Conservation (phyloP, 2,329 filamentous ascomycete species). For the Calonectria henricotiae region DNA sequence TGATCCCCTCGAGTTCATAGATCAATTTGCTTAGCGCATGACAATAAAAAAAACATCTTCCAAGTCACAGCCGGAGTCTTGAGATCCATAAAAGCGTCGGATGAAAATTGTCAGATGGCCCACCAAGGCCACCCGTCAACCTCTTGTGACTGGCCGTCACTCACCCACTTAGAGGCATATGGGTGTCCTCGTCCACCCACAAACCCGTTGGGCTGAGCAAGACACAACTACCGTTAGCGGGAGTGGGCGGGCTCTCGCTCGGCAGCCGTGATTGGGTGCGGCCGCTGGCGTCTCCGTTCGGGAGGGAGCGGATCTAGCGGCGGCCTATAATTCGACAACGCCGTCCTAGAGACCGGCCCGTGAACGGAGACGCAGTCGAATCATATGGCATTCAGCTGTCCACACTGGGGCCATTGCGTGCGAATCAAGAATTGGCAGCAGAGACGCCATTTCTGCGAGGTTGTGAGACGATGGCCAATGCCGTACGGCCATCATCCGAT, state of each 20-base stretch:
- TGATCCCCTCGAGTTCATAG: background rate
- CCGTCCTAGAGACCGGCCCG: slow-evolving; percentile 32
- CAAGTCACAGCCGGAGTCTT: slow-evolving; percentile 8
- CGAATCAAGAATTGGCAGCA: slow-evolving; percentile 32
- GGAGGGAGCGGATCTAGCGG: slow-evolving; percentile 31
- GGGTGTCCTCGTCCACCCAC: slow-evolving; percentile 25
- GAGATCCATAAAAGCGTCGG: slow-evolving; percentile 16
- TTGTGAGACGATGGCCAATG: slow-evolving; percentile 16
- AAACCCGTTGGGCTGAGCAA: slow-evolving; percentile 37
- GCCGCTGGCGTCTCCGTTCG: slow-evolving; percentile 29
- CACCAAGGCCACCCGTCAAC: slow-evolving; percentile 9
- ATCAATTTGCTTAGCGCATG: slow-evolving; percentile 11
- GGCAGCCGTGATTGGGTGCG: slow-evolving; percentile 22
- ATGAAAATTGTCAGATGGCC: slow-evolving; percentile 33
- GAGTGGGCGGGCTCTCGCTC: slow-evolving; percentile 28
- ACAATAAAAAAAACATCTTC: slow-evolving; percentile 3
- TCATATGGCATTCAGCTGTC: slow-evolving; percentile 21
- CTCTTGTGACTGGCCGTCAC: slow-evolving; percentile 18
- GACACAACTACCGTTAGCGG: slow-evolving; percentile 34
- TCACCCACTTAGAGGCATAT: slow-evolving; percentile 23
- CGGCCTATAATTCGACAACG: slow-evolving; percentile 31
- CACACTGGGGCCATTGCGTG: slow-evolving; percentile 8
- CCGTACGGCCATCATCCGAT: slow-evolving; percentile 17
- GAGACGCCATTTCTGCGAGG: slow-evolving; percentile 15
- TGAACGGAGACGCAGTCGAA: slow-evolving; percentile 29